A percentile compares a stretch with the other conserved stretches of the same genome.
These are phyloP conservation scores for Rhizopogon sp. DNA, from an alignment of 768 basidiomycete genomes.

Conservation along the genomic window DNA sequence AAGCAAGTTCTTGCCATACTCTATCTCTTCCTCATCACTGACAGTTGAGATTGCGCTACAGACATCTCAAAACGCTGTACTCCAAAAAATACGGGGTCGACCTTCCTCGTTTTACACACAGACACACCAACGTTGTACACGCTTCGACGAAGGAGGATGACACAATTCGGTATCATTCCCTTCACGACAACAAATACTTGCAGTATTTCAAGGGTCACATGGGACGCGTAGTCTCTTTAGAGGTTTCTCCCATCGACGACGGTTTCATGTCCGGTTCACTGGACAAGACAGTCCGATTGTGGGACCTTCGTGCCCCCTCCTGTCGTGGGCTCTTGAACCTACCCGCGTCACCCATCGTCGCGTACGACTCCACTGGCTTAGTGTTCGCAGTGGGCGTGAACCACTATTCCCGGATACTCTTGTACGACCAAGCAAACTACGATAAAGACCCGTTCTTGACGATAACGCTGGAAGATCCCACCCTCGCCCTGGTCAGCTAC, in stretches of 20 bases:
- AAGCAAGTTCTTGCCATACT: slow-evolving; percentile 64
- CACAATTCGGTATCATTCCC: slow-evolving; percentile 88
- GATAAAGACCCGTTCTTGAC: slow-evolving; percentile 91
- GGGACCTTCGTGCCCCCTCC: slow-evolving; percentile 82
- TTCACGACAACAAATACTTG: slow-evolving; percentile 95
- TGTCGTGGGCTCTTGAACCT: slow-evolving; percentile 79
- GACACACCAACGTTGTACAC: slow-evolving; percentile 76
- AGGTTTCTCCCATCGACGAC: slow-evolving; percentile 90
- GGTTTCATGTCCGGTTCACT: slow-evolving; percentile 93
- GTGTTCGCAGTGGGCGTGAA: slow-evolving; percentile 88
- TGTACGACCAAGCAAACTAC: slow-evolving; percentile 83
- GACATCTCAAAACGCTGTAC: slow-evolving; percentile 71
- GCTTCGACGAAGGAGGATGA: slow-evolving; percentile 96
- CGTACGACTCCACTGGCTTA: slow-evolving; percentile 78
- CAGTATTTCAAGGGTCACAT: slow-evolving; percentile 96
- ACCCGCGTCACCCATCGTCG: slow-evolving; percentile 70
- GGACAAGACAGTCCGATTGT: slow-evolving; percentile 92
- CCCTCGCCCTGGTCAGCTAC: slow-evolving; percentile 66
- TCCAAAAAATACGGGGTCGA: slow-evolving; percentile 98
- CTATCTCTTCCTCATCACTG: slow-evolving; percentile 9
- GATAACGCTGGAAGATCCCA: slow-evolving; percentile 78
- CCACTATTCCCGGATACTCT: slow-evolving; percentile 71
- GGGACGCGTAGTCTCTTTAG: slow-evolving; percentile 81
- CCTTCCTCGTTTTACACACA: slow-evolving; percentile 92
- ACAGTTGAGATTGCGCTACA: slow-evolving; percentile 30